Conservation (phyloP, 306 rosid genomes). For the Cucurbita ficifolia region DNA sequence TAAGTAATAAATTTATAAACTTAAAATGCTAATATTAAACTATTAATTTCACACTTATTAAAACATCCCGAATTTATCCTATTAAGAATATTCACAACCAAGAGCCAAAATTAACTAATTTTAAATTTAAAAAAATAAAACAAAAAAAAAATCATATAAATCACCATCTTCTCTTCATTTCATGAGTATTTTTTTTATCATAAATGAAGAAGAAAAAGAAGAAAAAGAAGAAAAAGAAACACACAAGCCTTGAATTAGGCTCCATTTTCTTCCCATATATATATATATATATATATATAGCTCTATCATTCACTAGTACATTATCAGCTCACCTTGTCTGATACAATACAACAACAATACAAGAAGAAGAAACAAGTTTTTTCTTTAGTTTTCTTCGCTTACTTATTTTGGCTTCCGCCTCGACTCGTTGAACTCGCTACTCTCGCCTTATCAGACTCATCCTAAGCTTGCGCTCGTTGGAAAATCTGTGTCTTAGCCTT, state of each 20-base stretch:
- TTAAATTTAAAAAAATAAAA: no score
- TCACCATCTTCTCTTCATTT: neutral
- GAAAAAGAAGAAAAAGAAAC: neutral
- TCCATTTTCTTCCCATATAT: neutral
- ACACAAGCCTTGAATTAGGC: slow-evolving; percentile 1
- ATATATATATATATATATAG: neutral
- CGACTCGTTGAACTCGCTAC: neutral
- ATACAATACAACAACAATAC: slow-evolving; percentile 11
- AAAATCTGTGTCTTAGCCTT: slow-evolving; percentile 57
- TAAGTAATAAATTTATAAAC: no score
- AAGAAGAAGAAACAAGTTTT: neutral
- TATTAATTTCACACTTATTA: no score
- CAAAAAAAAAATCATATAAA: no score
- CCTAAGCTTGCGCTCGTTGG: slow-evolving; percentile 94
- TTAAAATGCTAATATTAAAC: no score
- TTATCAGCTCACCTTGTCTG: slow-evolving; percentile 14
- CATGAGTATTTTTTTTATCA: neutral
- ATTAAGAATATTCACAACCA: no score
- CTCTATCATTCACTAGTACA: slow-evolving; percentile 1
- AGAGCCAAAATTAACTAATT: no score
- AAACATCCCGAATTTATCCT: no score
- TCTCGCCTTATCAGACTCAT: slow-evolving; percentile 22
- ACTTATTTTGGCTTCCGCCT: slow-evolving; percentile 1
- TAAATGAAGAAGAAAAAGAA: neutral
- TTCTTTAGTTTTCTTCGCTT: neutral